phyloP scores from a whole-genome alignment of 306 rosid species.

The Pyrus betulifolia region DNA sequence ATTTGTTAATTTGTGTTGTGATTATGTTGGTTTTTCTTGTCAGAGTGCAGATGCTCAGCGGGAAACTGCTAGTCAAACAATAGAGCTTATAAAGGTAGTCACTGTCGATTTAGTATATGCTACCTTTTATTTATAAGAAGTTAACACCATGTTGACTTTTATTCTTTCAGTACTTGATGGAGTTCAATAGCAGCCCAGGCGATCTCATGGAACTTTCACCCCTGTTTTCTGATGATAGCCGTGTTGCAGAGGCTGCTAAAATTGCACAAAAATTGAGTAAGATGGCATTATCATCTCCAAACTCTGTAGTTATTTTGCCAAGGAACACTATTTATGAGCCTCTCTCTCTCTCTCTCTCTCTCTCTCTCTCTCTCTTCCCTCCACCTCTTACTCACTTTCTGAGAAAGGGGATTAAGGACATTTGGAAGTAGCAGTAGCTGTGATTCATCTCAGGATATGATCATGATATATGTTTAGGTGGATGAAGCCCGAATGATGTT shows the following conservation, averaged over 20 bases:
- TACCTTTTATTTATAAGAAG: conserved; percentile 11
- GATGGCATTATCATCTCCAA: conserved; percentile 20
- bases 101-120: conserved; percentile 11
- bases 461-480: not conserved
- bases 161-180: conserved; percentile 93
- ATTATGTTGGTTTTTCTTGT: conserved; percentile 28
- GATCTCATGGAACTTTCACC: conserved; percentile 99
- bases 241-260: conserved; percentile 98
- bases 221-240: conserved; percentile 93
- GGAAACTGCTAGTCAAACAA: conserved; percentile 97
- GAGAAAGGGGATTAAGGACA: not conserved
- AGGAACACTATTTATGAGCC: not conserved
- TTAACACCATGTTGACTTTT: conserved; percentile 28
- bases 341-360: not conserved
- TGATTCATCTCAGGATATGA: not conserved
- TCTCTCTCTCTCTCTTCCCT: not conserved
- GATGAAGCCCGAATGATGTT: not conserved
- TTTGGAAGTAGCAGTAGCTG: not conserved
- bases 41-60: conserved; percentile 99
- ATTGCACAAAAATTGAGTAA: conserved; percentile 97
- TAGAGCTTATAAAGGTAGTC: conserved; percentile 86
- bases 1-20: conserved; percentile 20
- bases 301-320: not conserved
- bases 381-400: not conserved
- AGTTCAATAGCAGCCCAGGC: conserved; percentile 98